Evolutionary conservation across 2,329 filamentous ascomycete genomes (phyloP).

Genomic region (Aspergillus piperis): DNA sequence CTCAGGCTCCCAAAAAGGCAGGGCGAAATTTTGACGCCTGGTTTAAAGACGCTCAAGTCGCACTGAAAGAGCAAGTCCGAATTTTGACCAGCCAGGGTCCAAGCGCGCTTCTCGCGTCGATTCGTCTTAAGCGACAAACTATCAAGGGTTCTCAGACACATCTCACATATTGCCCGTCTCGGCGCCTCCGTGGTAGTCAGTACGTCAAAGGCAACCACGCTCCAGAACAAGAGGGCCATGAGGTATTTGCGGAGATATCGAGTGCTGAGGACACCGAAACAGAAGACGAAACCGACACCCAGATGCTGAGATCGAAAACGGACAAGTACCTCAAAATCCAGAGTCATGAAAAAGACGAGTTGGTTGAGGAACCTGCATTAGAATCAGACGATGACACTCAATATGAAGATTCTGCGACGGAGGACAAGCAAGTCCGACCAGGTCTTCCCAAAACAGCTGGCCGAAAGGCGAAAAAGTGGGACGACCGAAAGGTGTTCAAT

Average conservation of each 20-base stretch:
- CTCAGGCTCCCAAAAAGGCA: conserved; percentile 41
- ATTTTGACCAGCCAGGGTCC: conserved; percentile 36
- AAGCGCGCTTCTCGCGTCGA: conserved; percentile 33
- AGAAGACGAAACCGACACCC: conserved; percentile 10
- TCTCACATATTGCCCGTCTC: conserved; percentile 42
- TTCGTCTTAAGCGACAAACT: conserved; percentile 31
- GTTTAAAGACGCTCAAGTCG: conserved; percentile 49
- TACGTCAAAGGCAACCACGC: conserved; percentile 23
- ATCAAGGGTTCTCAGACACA: conserved; percentile 38
- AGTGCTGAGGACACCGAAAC: conserved; percentile 20
- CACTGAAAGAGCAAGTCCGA: conserved; percentile 46
- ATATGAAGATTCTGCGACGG: conserved; percentile 13
- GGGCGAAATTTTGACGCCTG: conserved; percentile 57
- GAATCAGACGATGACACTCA: conserved; percentile 11
- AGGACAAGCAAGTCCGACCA: neutral
- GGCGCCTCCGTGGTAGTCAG: conserved; percentile 32
- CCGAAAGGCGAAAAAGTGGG: conserved; percentile 15
- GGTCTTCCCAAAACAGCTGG: neutral
- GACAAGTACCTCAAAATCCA: conserved; percentile 14
- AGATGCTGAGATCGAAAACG: conserved; percentile 20
- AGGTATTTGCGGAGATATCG: conserved; percentile 20
- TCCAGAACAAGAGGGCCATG: neutral
- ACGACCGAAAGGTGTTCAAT: conserved; percentile 28
- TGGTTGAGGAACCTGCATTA: neutral
- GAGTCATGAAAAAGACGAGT: neutral